These are phyloP conservation scores for Populus hybrid DNA, from an alignment of 441 rosid species.

Conservation along the genomic window DNA sequence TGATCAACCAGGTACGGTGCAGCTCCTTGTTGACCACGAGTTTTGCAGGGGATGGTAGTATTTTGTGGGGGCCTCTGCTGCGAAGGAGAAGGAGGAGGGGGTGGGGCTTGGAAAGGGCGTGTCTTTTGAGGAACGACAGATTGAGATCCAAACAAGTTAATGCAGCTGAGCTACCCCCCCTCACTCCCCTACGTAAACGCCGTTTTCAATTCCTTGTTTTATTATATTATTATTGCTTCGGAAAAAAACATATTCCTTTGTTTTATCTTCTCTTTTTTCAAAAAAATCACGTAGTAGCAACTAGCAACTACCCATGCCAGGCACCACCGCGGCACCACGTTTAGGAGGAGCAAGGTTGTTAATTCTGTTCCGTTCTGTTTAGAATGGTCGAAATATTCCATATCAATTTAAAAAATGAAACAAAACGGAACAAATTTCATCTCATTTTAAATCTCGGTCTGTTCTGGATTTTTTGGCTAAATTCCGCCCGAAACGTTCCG, in stretches of 20 bases:
- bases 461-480: no score
- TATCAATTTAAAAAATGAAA: no score
- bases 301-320: no score
- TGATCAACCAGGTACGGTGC: background rate
- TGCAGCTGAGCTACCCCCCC: slow-evolving; percentile 7
- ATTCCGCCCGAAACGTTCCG: no score
- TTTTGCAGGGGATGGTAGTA: no score
- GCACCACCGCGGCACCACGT: no score
- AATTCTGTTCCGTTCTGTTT: no score
- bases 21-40: background rate
- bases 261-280: background rate
- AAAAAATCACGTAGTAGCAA: background rate
- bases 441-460: no score
- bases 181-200: background rate
- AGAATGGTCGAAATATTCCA: no score
- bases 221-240: no score
- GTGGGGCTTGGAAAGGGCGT: background rate
- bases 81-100: background rate
- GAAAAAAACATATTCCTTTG: background rate
- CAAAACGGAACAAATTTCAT: no score
- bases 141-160: slow-evolving; percentile 21
- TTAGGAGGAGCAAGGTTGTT: no score
- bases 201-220: background rate
- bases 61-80: background rate
- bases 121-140: slow-evolving; percentile 8